Conservation (phyloP, 2,329 filamentous ascomycete genomes). For the Pezicula neosporulosa region DNA sequence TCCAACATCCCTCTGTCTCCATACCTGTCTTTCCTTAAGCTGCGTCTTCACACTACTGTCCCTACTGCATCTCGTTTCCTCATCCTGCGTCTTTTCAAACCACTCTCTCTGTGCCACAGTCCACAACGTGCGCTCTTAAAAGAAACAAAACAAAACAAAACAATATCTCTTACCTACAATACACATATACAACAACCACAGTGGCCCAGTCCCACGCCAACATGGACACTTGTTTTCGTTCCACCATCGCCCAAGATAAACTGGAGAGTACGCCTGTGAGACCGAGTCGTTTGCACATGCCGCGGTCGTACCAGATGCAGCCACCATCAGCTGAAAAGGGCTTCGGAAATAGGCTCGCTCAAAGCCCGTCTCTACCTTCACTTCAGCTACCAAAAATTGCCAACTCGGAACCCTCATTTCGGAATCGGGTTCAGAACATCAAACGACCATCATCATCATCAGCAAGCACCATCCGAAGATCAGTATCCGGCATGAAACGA, state of each 20-base stretch:
- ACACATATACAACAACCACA: neutral
- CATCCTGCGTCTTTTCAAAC: neutral
- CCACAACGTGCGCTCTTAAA: no score
- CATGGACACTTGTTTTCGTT: no score
- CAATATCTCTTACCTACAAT: no score
- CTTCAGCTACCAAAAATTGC: neutral
- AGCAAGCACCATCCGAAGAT: constrained; percentile 9
- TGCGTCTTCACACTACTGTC: neutral
- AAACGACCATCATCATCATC: neutral
- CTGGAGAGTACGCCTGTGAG: no score
- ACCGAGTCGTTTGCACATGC: neutral
- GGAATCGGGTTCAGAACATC: neutral
- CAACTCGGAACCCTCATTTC: neutral
- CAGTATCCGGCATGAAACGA: constrained; percentile 23
- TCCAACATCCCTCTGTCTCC: neutral
- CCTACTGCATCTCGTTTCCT: neutral
- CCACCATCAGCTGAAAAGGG: neutral
- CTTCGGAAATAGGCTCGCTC: neutral
- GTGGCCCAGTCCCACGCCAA: neutral
- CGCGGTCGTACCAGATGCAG: neutral
- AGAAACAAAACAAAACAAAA: no score
- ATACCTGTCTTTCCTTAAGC: neutral
- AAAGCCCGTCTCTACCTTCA: neutral
- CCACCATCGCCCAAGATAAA: neutral
- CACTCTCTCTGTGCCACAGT: neutral